Percentiles rank a stretch among this genome's conserved stretches.
These are phyloP conservation scores for Urtica urens DNA, from an alignment of 306 rosid genomes.

Conservation along the genomic window DNA sequence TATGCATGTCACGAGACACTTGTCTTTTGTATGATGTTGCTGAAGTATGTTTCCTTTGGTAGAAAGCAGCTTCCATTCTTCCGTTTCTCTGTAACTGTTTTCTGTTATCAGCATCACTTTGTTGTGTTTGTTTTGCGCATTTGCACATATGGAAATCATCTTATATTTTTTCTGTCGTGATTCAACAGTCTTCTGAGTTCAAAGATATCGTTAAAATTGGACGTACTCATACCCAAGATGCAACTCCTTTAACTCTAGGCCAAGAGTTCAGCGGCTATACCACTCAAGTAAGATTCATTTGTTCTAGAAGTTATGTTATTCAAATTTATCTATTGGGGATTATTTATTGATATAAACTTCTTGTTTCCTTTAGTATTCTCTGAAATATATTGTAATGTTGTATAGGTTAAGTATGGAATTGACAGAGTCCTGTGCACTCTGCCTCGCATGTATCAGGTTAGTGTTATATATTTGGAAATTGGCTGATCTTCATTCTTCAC, in stretches of 20 bases:
- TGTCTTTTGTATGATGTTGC: background rate
- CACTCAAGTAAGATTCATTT: constrained; percentile 62
- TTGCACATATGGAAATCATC: background rate
- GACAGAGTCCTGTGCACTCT: constrained; percentile 66
- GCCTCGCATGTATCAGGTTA: constrained; percentile 87
- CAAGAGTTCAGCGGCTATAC: constrained; percentile 97
- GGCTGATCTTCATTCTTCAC: constrained; percentile 8
- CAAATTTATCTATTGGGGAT: background rate
- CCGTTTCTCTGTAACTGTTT: background rate
- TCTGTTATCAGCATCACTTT: too few species aligned
- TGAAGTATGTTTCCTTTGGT: too few species aligned
- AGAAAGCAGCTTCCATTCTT: too few species aligned
- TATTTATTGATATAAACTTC: background rate
- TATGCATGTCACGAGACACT: background rate
- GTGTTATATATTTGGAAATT: constrained; percentile 3
- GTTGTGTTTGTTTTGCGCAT: background rate
- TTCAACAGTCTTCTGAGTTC: constrained; percentile 72
- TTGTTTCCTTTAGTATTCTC: too few species aligned
- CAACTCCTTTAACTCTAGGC: constrained; percentile 96
- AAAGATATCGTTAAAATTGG: constrained; percentile 95
- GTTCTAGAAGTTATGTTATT: constrained; percentile 1
- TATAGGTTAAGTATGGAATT: constrained; percentile 81
- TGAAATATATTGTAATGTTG: constrained; percentile 9
- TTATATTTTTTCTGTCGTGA: background rate
- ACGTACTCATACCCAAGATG: constrained; percentile 97